phyloP scores from a whole-genome alignment of 2,329 filamentous ascomycete species.

The Verruconis gallopava region DNA sequence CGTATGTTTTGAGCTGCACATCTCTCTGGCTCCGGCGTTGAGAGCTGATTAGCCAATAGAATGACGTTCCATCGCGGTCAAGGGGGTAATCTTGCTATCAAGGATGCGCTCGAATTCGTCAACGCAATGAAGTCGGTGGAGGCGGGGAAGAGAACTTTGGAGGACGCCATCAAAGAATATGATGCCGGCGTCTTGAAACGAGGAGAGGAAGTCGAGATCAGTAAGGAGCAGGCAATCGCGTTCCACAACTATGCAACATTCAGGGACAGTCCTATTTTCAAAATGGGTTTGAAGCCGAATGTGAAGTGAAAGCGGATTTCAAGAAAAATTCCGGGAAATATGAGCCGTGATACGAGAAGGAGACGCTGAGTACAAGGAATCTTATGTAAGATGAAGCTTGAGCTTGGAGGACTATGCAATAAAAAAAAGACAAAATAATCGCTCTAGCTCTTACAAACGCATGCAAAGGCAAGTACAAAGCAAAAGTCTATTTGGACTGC shows the following conservation, averaged over 20 bases:
- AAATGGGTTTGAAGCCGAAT: slow-evolving; percentile 15
- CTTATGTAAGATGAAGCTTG: too few relatives aligned
- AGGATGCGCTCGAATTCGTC: slow-evolving; percentile 11
- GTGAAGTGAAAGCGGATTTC: too few relatives aligned
- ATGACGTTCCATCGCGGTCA: slow-evolving; percentile 12
- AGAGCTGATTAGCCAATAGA: too few relatives aligned
- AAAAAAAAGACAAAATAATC: too few relatives aligned
- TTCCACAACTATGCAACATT: slow-evolving; percentile 22
- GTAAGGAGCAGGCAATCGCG: slow-evolving; percentile 20
- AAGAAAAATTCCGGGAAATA: too few relatives aligned
- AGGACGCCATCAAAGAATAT: slow-evolving; percentile 17
- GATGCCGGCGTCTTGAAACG: slow-evolving; percentile 19
- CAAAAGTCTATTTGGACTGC: too few relatives aligned
- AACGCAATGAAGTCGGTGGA: slow-evolving; percentile 5
- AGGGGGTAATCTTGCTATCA: slow-evolving; percentile 11
- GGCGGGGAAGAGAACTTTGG: neutral
- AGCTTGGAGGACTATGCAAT: too few relatives aligned
- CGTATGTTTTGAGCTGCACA: neutral
- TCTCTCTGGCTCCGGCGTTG: neutral
- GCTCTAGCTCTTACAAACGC: too few relatives aligned
- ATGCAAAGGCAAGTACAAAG: too few relatives aligned
- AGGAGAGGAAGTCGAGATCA: slow-evolving; percentile 22
- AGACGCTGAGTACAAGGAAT: too few relatives aligned
- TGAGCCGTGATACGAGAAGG: too few relatives aligned
- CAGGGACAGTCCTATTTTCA: slow-evolving; percentile 20